Evolutionary conservation across 805 yeast species (phyloP), one percentile per base, ranked within the genome.

Genomic region (Starmera quercuum): DNA sequence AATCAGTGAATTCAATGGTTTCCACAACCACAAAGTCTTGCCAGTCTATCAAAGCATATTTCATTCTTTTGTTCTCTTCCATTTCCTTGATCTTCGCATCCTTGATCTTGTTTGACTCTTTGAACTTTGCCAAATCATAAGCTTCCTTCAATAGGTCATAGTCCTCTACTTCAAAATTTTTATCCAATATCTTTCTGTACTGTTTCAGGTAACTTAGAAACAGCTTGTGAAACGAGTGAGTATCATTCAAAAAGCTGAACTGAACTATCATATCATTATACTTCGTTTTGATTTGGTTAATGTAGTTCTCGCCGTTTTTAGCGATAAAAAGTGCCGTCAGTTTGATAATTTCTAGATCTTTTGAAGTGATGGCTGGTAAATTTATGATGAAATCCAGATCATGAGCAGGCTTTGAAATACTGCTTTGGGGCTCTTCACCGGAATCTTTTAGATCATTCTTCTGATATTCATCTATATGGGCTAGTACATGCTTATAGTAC

Each of bases 1-100:
- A 56, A 2, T 74, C 76, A 12, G 73, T 73, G 43, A 86, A 80
- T 31, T 68, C 75, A 11, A 87, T 64, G 2, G 79, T 75, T 32
- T 78, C 85, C 7, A 84, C 80, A 13, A 84, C 64, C 2, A 68
- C 64, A 50, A 88, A 90, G 41, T 83, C 84, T 36, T 78, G 78
- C 98, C 98, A 90, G 57, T 88, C 87, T 16, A 86, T 78, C 8
- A 82, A 71, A 0, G 88, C 85, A 57, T 69, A 84, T 27, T 71
- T 78, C 5, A 75, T 43, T 37, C 66, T 67, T 51, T 55, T 32
- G 34, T 53, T 40, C 39, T 59, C 56, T 45, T 65, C 54, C 38
- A 43, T 44, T 38, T 51, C 45, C 24, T 51, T 51, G 7, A 59
- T 59, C 34, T 62, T 62, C 30, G 61, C 54, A 6, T 49, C 50